Evolutionary conservation across 1,284 basidiomycete species (phyloP).

Genomic region (Microbotryomycetes sp.): DNA sequence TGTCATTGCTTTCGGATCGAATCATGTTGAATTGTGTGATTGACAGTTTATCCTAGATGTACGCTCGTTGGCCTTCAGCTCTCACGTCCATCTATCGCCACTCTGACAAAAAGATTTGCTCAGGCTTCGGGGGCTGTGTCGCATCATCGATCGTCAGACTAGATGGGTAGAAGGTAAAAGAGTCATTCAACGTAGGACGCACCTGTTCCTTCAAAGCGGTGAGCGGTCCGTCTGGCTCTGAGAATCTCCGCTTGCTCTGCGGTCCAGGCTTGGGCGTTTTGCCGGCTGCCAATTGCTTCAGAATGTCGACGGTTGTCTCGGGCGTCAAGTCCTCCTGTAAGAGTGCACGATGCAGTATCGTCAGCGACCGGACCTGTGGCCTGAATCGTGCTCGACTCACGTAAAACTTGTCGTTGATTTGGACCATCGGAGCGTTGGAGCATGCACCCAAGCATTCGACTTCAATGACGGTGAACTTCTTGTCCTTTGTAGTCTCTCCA

Average conservation of each 20-base stretch:
- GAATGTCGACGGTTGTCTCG: constrained; percentile 74
- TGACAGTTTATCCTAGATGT: too few relatives aligned
- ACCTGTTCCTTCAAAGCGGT: constrained; percentile 79
- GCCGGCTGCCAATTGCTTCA: constrained; percentile 78
- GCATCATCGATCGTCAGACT: neutral
- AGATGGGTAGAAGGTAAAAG: neutral
- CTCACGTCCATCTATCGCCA: constrained; percentile 7
- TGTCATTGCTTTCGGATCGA: too few relatives aligned
- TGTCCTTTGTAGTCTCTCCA: constrained; percentile 87
- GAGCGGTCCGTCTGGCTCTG: constrained; percentile 58
- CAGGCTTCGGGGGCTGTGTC: constrained; percentile 15
- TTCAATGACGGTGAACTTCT: constrained; percentile 95
- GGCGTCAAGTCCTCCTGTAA: constrained; percentile 91
- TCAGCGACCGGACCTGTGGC: neutral
- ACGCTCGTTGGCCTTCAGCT: too few relatives aligned
- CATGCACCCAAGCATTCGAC: constrained; percentile 98
- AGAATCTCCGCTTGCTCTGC: constrained; percentile 82
- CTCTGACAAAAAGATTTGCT: constrained; percentile 14
- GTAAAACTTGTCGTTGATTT: constrained; percentile 93
- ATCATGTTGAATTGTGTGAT: too few relatives aligned
- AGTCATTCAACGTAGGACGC: constrained; percentile 31
- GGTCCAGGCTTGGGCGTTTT: constrained; percentile 86
- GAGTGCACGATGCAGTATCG: constrained; percentile 1
- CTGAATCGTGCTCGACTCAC: constrained; percentile 47
- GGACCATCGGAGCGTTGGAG: constrained; percentile 98